Conservation (phyloP, 2,329 filamentous ascomycete genomes). For the Domatiomyces globalis region DNA sequence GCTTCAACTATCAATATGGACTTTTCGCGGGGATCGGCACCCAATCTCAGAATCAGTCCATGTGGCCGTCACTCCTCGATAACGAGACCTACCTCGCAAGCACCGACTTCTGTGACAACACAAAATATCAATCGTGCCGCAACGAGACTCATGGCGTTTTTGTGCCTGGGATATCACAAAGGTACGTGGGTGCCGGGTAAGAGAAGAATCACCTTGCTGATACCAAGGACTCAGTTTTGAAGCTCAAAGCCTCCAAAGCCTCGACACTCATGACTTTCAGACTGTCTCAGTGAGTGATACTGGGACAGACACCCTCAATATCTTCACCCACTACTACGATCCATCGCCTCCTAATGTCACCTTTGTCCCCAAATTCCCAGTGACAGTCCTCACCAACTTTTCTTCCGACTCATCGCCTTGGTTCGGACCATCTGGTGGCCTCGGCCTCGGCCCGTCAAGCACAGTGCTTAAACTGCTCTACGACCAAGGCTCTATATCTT, state of each 20-base stretch:
- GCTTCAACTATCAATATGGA: constrained; percentile 29
- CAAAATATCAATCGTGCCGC: constrained; percentile 18
- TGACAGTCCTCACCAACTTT: constrained; percentile 15
- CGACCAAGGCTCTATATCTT: constrained; percentile 24
- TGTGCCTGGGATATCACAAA: constrained; percentile 8
- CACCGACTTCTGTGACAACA: constrained; percentile 24
- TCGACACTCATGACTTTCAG: constrained; percentile 23
- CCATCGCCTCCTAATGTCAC: constrained; percentile 12
- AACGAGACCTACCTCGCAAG: constrained; percentile 30
- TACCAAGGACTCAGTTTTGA: neutral
- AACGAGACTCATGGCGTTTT: constrained; percentile 12
- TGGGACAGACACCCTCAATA: constrained; percentile 19
- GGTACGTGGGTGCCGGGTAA: constrained; percentile 3
- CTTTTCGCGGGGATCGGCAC: constrained; percentile 32
- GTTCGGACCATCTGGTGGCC: constrained; percentile 15
- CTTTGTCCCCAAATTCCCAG: constrained; percentile 9
- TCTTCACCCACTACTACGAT: constrained; percentile 17
- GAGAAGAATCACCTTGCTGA: neutral
- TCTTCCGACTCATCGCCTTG: constrained; percentile 9
- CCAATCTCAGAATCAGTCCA: constrained; percentile 31
- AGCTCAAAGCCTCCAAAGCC: neutral
- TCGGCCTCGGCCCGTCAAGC: constrained; percentile 29
- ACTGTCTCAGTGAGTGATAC: constrained; percentile 28
- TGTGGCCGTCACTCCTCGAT: constrained; percentile 30
- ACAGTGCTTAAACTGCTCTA: constrained; percentile 27